Evolutionary conservation across 805 yeast genomes (phyloP).

Genomic region (Saccharomycopsis capsularis): DNA sequence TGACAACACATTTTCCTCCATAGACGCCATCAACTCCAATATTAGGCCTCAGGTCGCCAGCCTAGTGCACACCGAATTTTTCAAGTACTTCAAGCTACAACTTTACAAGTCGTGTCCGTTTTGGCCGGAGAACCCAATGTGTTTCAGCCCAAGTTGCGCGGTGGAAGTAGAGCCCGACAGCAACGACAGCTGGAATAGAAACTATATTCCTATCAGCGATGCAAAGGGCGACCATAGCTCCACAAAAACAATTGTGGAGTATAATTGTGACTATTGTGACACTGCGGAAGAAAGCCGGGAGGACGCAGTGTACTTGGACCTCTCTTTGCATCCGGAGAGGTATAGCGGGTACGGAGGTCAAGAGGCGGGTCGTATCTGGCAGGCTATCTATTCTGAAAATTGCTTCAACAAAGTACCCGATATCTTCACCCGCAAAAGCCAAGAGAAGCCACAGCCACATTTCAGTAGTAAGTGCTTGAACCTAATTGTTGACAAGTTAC

Average conservation of each 20-base stretch:
- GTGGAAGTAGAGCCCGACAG: conserved; percentile 78
- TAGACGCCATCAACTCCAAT: conserved; percentile 22
- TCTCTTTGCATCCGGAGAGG: conserved; percentile 86
- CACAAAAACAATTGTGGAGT: conserved; percentile 23
- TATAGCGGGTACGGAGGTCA: conserved; percentile 95
- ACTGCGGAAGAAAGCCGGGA: conserved; percentile 51
- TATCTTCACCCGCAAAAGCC: conserved; percentile 24
- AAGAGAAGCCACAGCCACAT: conserved; percentile 3
- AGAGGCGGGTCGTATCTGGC: conserved; percentile 90
- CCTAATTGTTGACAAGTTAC: conserved; percentile 19
- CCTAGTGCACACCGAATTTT: conserved; percentile 68
- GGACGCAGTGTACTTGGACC: conserved; percentile 76
- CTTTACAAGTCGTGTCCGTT: conserved; percentile 79
- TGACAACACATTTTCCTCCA: conserved; percentile 18
- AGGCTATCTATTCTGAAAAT: conserved; percentile 84
- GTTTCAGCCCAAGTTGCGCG: conserved; percentile 84
- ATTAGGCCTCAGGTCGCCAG: conserved; percentile 52
- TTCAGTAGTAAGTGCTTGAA: conserved; percentile 22
- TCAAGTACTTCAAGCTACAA: conserved; percentile 81
- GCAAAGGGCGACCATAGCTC: conserved; percentile 39
- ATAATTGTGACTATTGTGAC: conserved; percentile 62
- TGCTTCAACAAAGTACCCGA: conserved; percentile 51
- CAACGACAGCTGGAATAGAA: conserved; percentile 34
- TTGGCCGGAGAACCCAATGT: conserved; percentile 69
- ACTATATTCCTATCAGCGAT: conserved; percentile 44